Percentiles rank a stretch among this genome's conserved stretches.
These are phyloP conservation scores for Selenicereus undatus DNA, from an alignment of 148 eudicot species.

Conservation along the genomic window DNA sequence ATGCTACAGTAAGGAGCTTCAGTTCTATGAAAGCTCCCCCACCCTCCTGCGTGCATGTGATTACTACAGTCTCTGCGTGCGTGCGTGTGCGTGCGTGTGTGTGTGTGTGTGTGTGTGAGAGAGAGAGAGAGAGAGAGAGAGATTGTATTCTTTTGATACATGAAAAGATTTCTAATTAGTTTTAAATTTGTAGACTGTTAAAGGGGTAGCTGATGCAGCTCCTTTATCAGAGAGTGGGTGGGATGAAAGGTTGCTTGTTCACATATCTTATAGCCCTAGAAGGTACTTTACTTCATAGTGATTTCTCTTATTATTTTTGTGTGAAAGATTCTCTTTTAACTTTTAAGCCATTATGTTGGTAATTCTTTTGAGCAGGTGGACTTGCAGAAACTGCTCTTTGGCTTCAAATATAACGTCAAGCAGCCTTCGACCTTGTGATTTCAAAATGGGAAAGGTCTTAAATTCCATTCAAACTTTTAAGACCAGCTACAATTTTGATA, in stretches of 20 bases:
- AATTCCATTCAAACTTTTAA: conserved; percentile 67
- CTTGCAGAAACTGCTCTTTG: conserved; percentile 66
- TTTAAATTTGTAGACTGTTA: conserved; percentile 52
- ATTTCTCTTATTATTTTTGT: neutral
- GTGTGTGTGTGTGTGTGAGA: neutral
- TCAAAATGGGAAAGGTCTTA: conserved; percentile 77
- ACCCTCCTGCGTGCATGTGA: too few relatives aligned
- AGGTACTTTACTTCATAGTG: conserved; percentile 43
- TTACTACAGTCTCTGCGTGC: too few relatives aligned
- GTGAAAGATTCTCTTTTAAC: neutral
- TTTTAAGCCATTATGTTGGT: conserved; percentile 1
- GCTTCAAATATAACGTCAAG: conserved; percentile 80
- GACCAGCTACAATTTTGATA: conserved; percentile 64
- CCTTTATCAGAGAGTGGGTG: conserved; percentile 40
- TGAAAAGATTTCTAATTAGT: neutral
- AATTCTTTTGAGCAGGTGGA: conserved; percentile 56
- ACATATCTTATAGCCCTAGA: conserved; percentile 84
- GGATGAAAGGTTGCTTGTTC: conserved; percentile 80
- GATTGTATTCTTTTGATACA: neutral
- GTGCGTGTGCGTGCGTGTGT: neutral
- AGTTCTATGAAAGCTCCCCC: neutral
- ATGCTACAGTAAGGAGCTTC: neutral
- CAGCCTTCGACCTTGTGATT: conserved; percentile 91
- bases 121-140: too few relatives aligned
- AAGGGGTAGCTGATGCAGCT: conserved; percentile 75